A percentile compares a stretch with the other conserved stretches of the same genome.
Evolutionary conservation across 2,329 filamentous ascomycete species (phyloP).

Genomic region (Sarocladium strictum): DNA sequence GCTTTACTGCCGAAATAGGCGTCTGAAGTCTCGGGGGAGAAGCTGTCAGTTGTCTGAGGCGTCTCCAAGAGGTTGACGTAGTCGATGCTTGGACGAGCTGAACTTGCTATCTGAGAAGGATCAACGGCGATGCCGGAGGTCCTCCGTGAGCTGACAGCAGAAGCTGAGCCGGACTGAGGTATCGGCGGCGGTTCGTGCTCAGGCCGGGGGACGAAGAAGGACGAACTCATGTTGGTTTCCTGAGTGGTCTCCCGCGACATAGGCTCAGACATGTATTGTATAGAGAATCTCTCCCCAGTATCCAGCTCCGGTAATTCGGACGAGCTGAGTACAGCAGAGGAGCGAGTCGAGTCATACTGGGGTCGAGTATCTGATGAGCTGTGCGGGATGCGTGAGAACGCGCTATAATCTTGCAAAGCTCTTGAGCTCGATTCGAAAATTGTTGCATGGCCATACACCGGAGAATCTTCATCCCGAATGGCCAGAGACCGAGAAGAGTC

Average conservation of each 20-base stretch:
- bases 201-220: conserved; percentile 31
- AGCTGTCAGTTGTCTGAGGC: conserved; percentile 39
- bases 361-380: conserved; percentile 6
- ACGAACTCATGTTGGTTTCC: conserved; percentile 21
- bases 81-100: conserved; percentile 40
- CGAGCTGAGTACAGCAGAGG: conserved; percentile 17
- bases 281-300: conserved; percentile 42
- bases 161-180: conserved; percentile 31
- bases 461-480: conserved; percentile 21
- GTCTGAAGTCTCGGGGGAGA: conserved; percentile 38
- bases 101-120: conserved; percentile 31
- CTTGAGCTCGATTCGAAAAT: conserved; percentile 22
- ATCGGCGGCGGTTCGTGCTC: conserved; percentile 46
- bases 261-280: conserved; percentile 35
- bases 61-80: conserved; percentile 36
- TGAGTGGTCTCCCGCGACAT: conserved; percentile 13
- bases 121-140: conserved; percentile 34
- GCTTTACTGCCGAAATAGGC: conserved; percentile 24
- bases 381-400: background rate
- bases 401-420: background rate
- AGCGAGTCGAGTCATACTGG: conserved; percentile 16
- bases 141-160: conserved; percentile 35
- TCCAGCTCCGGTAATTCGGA: conserved; percentile 42
- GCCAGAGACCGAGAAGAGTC: conserved; percentile 23
- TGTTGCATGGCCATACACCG: conserved; percentile 25